Evolutionary conservation across 1,284 basidiomycete species (phyloP).

Genomic region (Thecaphora thlaspeos): DNA sequence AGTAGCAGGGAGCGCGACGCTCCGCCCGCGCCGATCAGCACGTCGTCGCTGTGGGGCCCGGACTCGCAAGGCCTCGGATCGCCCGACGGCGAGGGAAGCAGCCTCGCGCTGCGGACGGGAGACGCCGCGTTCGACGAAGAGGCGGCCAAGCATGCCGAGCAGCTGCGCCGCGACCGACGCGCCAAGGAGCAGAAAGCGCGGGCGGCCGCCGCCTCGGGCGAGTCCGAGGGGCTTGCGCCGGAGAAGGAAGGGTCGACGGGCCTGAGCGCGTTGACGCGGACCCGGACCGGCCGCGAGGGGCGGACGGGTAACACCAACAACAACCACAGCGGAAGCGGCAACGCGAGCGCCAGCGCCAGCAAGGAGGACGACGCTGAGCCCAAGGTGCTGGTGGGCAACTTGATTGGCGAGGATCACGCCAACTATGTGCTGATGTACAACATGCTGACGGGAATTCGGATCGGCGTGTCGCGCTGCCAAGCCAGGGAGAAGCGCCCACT

Average conservation of each 20-base stretch:
- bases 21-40: too few species aligned
- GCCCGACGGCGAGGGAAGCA: not conserved
- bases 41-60: too few species aligned
- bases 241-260: conserved; percentile 1
- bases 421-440: conserved; percentile 99
- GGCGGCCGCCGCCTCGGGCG: conserved; percentile 24
- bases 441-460: conserved; percentile 97
- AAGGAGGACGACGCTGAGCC: conserved; percentile 37
- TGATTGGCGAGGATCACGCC: conserved; percentile 94
- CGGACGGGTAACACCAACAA: too few species aligned
- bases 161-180: conserved; percentile 44
- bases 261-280: conserved; percentile 16
- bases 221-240: not conserved
- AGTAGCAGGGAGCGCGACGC: conserved; percentile 33
- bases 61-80: too few species aligned
- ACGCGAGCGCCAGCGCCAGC: too few species aligned
- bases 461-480: conserved; percentile 90
- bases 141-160: conserved; percentile 50
- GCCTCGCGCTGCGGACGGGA: conserved; percentile 40
- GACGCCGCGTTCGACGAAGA: conserved; percentile 54
- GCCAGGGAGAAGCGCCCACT: conserved; percentile 86
- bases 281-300: conserved; percentile 28
- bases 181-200: conserved; percentile 45
- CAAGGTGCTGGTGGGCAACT: conserved; percentile 78
- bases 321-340: too few species aligned